Percentiles rank a stretch among this genome's conserved stretches.
phyloP scores from a whole-genome alignment of 176 grass and related monocot genomes.

The Hsuehochloa calcarea region DNA sequence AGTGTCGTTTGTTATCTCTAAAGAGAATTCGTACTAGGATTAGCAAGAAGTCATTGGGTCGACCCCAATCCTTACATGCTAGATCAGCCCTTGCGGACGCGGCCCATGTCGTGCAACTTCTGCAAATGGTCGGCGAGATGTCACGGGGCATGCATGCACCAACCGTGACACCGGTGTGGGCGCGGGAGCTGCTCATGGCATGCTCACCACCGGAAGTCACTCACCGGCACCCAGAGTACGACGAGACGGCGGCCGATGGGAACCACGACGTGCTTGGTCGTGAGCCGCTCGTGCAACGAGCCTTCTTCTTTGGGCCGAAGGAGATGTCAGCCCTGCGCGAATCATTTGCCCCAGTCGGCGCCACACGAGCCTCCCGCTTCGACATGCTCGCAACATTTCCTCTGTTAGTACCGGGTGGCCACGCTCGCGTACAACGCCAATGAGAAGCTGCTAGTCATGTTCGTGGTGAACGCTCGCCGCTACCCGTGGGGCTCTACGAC shows the following conservation, averaged over 20 bases:
- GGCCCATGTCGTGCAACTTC: slow-evolving; percentile 17
- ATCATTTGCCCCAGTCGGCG: background rate
- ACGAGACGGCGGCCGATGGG: background rate
- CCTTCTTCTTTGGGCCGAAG: slow-evolving; percentile 33
- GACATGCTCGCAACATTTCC: slow-evolving; percentile 24
- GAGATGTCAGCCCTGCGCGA: slow-evolving; percentile 1
- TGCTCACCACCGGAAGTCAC: slow-evolving; percentile 1
- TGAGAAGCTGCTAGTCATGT: slow-evolving; percentile 1
- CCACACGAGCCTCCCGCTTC: background rate
- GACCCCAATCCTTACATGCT: too few relatives aligned
- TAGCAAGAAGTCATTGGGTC: too few relatives aligned
- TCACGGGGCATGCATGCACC: slow-evolving; percentile 2
- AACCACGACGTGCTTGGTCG: background rate
- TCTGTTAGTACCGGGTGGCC: slow-evolving; percentile 25
- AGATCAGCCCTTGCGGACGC: background rate
- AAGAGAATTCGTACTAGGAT: too few relatives aligned
- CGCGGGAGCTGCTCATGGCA: slow-evolving; percentile 2
- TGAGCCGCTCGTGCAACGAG: background rate
- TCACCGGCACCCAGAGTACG: slow-evolving; percentile 22
- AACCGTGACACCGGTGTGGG: slow-evolving; percentile 23
- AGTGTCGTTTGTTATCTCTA: too few relatives aligned
- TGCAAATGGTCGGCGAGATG: slow-evolving; percentile 13
- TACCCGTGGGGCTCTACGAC: slow-evolving; percentile 27
- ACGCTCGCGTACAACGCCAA: slow-evolving; percentile 24
- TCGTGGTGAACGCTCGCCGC: slow-evolving; percentile 31